Conservation (phyloP, 2,329 filamentous ascomycete species). For the Colletotrichum magnum region DNA sequence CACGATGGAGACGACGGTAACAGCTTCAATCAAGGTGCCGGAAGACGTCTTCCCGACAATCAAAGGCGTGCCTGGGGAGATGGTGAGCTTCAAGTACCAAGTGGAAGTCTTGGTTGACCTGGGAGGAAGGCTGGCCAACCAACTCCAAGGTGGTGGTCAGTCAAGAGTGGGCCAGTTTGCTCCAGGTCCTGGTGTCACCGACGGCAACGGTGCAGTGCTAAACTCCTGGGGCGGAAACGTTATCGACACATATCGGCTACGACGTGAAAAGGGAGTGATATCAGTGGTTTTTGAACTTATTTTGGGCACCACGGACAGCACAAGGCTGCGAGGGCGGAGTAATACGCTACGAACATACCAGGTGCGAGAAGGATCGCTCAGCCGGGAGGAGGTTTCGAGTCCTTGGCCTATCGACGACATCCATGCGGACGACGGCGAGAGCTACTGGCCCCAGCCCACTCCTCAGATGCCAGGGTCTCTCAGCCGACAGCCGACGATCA, state of each 20-base stretch:
- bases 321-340: conserved; percentile 45
- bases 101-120: conserved; percentile 94
- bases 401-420: conserved; percentile 34
- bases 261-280: conserved; percentile 93
- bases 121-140: conserved; percentile 85
- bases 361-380: conserved; percentile 47
- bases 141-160: conserved; percentile 76
- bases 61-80: conserved; percentile 86
- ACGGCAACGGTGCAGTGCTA: conserved; percentile 59
- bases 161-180: conserved; percentile 56
- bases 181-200: conserved; percentile 50
- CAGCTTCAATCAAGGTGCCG: conserved; percentile 86
- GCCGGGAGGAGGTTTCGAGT: conserved; percentile 48
- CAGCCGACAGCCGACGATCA: conserved; percentile 33
- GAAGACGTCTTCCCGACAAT: conserved; percentile 96
- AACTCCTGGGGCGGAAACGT: conserved; percentile 77
- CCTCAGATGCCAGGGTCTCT: conserved; percentile 24
- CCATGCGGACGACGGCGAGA: conserved; percentile 33
- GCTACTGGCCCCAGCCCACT: conserved; percentile 35
- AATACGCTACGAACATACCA: conserved; percentile 44
- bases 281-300: conserved; percentile 88
- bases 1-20: conserved; percentile 84
- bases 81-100: conserved; percentile 96
- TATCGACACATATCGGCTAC: conserved; percentile 87
- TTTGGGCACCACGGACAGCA: conserved; percentile 87